These are phyloP conservation scores for Diddensiella transvaalensis DNA, from an alignment of 805 yeast species.

Conservation along the genomic window DNA sequence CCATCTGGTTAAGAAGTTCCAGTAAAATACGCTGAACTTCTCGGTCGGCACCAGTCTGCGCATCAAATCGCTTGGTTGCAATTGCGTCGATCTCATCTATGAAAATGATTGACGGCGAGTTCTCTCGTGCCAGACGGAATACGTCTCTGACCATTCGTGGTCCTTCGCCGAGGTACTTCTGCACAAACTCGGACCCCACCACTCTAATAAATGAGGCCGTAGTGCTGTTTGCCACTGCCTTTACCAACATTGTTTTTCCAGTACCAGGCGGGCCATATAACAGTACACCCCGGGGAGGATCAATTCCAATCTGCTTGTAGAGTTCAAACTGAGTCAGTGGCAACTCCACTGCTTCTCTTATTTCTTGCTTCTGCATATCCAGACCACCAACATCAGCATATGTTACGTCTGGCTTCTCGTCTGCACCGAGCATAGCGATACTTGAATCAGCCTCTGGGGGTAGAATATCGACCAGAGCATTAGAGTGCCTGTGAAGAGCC, in stretches of 20 bases:
- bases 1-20: conserved; percentile 97
- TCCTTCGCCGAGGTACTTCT: conserved; percentile 97
- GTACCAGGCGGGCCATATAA: conserved; percentile 99
- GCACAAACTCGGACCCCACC: conserved; percentile 97
- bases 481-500: conserved; percentile 97
- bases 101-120: conserved; percentile 93
- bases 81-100: conserved; percentile 99
- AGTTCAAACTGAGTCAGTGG: conserved; percentile 95
- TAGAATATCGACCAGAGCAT: conserved; percentile 92
- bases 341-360: conserved; percentile 95
- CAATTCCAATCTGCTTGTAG: conserved; percentile 96
- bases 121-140: conserved; percentile 93
- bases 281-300: conserved; percentile 97
- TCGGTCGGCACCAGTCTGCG: conserved; percentile 99
- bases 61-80: conserved; percentile 98
- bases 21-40: conserved; percentile 97
- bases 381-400: conserved; percentile 98
- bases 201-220: conserved; percentile 96
- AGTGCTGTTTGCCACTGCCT: conserved; percentile 96
- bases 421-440: conserved; percentile 90
- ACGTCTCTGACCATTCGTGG: conserved; percentile 99
- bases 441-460: conserved; percentile 99
- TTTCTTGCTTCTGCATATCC: conserved; percentile 99
- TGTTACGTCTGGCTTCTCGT: conserved; percentile 92
- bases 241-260: conserved; percentile 98